Evolutionary conservation across 139 green algal genomes (phyloP), one percentile per base, ranked within the genome.

Genomic region (Chlamydomonas applanata): DNA sequence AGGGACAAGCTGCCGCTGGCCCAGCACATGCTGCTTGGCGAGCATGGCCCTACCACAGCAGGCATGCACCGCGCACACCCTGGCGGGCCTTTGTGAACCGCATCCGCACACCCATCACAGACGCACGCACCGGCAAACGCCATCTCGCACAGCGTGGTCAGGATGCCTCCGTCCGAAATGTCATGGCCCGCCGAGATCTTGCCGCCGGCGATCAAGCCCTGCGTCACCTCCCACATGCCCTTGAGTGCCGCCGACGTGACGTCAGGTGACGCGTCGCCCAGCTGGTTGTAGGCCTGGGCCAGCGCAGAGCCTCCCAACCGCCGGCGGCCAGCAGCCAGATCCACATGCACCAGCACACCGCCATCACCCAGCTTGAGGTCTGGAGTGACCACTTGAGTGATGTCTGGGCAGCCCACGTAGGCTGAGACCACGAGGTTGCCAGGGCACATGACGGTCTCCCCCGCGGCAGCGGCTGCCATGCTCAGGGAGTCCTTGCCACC

Each of bases 401-500:
- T 91, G 82, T 99, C 96, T 2, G 96, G 91, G 88, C 94, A 97
- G 74, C 86, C 88, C 29, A 97, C 96, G 74, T 99, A 99, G 20
- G 91, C 83, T 49, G 83, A 93, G 34, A 99, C 88, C 3, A 99
- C 96, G 33, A 99, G 86, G 82, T 97, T 97, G 61, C 96, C 96
- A 1, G 96, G 96, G 1, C 93, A 91, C 90, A 96, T 98, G 33
- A 99, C 95, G 0, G 78, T 90, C 87, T 99, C 95, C 4, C 85
- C 88, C 44, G 75, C 89, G 3, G 93, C 93, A 9, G 73, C 72
- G 0, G 95, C 96, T 0, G 96, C 96, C 96, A 99, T 99, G 64
- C 92, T 98, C 9, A 99, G 86, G 22, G 84, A 94, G 86, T 99
- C 96, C 87, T 99, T 99, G 72, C 96, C 96, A 71, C 96, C 96